Conservation (phyloP, 2,329 filamentous ascomycete genomes). For the Dactylellina sp. region DNA sequence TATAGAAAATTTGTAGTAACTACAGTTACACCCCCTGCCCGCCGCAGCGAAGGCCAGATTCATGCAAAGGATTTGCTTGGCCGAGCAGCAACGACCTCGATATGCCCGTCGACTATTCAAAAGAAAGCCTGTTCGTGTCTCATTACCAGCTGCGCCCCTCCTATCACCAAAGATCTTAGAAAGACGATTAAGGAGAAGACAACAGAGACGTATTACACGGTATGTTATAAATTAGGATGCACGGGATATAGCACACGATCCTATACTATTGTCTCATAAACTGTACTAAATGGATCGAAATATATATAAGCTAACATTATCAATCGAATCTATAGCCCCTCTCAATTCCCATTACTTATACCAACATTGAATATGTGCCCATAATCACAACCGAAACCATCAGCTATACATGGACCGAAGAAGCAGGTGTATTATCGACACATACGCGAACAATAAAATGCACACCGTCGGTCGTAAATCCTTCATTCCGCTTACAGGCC, state of each 20-base stretch:
- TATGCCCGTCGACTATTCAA: constrained; percentile 29
- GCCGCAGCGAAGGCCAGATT: background rate
- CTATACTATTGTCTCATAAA: no score
- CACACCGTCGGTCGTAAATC: constrained; percentile 23
- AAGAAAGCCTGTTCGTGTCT: constrained; percentile 40
- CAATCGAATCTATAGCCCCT: background rate
- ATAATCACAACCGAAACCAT: constrained; percentile 9
- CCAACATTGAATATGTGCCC: constrained; percentile 27
- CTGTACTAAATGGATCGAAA: no score
- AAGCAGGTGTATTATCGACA: constrained; percentile 10
- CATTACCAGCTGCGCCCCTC: constrained; percentile 10
- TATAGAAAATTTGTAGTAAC: constrained; percentile 28
- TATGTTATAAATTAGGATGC: constrained; percentile 10
- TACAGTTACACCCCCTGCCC: constrained; percentile 14
- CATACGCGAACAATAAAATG: constrained; percentile 40
- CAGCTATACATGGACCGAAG: constrained; percentile 7
- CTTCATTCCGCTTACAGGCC: constrained; percentile 38
- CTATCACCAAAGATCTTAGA: constrained; percentile 22
- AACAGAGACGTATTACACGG: constrained; percentile 6
- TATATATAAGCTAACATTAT: constrained; percentile 9
- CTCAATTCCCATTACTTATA: constrained; percentile 21
- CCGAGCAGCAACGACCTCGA: constrained; percentile 36
- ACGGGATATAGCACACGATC: no score
- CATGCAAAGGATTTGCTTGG: constrained; percentile 27
- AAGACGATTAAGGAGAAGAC: constrained; percentile 19